Base-by-base conservation (phyloP, 495 filamentous ascomycete species). In the Daldinia caldariorum region DNA sequence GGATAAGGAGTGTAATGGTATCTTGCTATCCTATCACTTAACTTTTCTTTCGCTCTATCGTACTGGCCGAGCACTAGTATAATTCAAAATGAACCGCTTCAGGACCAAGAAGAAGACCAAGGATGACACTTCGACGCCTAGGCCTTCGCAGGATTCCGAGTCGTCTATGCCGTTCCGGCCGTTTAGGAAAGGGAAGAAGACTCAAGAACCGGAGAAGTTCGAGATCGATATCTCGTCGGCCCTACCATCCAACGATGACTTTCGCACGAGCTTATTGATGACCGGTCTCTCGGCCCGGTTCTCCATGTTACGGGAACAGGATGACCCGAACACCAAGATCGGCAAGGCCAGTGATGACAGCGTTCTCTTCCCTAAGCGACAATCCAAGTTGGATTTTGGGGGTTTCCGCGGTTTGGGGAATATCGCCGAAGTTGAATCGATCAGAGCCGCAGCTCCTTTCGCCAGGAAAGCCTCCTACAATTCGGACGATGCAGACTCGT, bases 181-280 rank as follows among this genome's bases (percentile, higher is more conserved):
- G 39, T 89, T 88, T 69, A 78, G 85, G 60, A 80, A 80, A 69
- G 80, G 82, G 1, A 90, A 89, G 72, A 89, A 89, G 76, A 77
- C 82, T 55, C 85, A 83, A 69, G 77, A 82, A 63, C 82, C 84
- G 69, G 85, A 89, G 73, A 90, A 89, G 76, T 83, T 82, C 14
- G 83, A 93, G 34, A 71, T 97, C 43, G 90, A 98, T 65, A 79
- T 97, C 16, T 78, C 89, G 3, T 82, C 78, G 20, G 94, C 88
- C 4, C 82, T 99, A 5, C 95, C 95, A 3, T 85, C 94, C 0
- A 87, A 82, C 16, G 94, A 98, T 76, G 87, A 97, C 79, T 98
- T 99, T 72, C 90, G 95, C n/a, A 99, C 95, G 6, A 98, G 96
- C 81, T 79, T 98, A 50, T 79, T 99, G 26, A 97, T 99, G 95